phyloP scores from a whole-genome alignment of 148 eudicot species.

The Rhododendron simsii region DNA sequence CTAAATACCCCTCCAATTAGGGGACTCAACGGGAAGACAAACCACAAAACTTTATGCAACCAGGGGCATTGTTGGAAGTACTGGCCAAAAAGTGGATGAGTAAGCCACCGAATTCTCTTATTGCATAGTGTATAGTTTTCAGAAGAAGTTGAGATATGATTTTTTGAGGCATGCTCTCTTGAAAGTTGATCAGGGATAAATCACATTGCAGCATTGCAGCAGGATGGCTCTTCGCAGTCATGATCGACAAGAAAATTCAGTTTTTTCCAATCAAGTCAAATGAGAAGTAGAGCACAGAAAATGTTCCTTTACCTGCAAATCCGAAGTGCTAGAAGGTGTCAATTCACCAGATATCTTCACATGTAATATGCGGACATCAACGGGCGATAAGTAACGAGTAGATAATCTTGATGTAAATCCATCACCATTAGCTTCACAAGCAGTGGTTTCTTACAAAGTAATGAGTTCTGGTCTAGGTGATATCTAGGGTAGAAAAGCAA shows the following conservation, averaged over 20 bases:
- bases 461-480: constrained; percentile 96
- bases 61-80: too few relatives aligned
- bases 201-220: constrained; percentile 86
- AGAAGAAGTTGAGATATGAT: constrained; percentile 31
- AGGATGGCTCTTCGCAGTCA: constrained; percentile 97
- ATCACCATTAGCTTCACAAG: constrained; percentile 84
- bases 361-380: constrained; percentile 90
- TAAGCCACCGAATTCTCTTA: too few relatives aligned
- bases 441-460: constrained; percentile 71
- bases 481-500: constrained; percentile 95
- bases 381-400: constrained; percentile 84
- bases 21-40: too few relatives aligned
- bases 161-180: constrained; percentile 31
- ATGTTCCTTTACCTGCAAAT: constrained; percentile 57
- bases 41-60: too few relatives aligned
- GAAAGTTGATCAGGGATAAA: constrained; percentile 85
- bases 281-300: neutral
- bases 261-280: neutral
- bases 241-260: constrained; percentile 28
- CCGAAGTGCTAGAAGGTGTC: constrained; percentile 70
- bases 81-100: too few relatives aligned
- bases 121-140: constrained; percentile 3
- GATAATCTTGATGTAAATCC: constrained; percentile 86
- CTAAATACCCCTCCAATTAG: too few relatives aligned
- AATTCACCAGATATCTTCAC: constrained; percentile 77